Evolutionary conservation across 1,139 yeast species (phyloP).

Genomic region (Taphrina flavorubra): DNA sequence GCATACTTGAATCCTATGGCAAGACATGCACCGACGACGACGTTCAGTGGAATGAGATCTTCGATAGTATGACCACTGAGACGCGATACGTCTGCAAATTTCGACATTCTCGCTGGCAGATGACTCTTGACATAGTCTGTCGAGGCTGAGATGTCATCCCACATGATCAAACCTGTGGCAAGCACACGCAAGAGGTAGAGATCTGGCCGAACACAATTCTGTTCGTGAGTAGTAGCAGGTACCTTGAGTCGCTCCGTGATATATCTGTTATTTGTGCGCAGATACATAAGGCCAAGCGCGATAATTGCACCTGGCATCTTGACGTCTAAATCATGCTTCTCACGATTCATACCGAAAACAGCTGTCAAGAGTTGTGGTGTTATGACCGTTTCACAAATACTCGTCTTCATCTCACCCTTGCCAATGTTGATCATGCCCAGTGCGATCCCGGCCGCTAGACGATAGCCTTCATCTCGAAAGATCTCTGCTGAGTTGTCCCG

Average conservation of each 20-base stretch:
- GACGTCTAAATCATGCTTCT: conserved; percentile 67
- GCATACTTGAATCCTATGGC: conserved; percentile 80
- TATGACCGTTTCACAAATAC: conserved; percentile 70
- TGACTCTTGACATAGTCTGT: conserved; percentile 63
- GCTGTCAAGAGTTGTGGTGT: conserved; percentile 68
- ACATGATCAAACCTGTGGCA: conserved; percentile 73
- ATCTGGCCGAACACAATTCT: conserved; percentile 84
- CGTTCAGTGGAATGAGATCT: conserved; percentile 66
- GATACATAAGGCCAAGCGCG: conserved; percentile 74
- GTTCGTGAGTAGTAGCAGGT: conserved; percentile 65
- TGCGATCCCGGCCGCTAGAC: conserved; percentile 86
- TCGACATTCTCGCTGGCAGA: conserved; percentile 30
- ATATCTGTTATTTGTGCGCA: conserved; percentile 66
- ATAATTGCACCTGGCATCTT: conserved; percentile 81
- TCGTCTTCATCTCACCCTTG: conserved; percentile 67
- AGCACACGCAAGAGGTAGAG: conserved; percentile 70
- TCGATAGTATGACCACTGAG: conserved; percentile 61
- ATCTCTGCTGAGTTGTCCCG: conserved; percentile 27
- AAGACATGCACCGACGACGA: conserved; percentile 75
- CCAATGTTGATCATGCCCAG: conserved; percentile 88
- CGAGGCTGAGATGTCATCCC: conserved; percentile 67
- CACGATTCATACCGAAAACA: conserved; percentile 62
- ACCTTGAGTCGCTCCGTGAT: conserved; percentile 70
- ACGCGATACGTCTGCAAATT: conserved; percentile 46
- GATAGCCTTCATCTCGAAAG: conserved; percentile 73